Conservation (phyloP, 768 basidiomycete genomes). For the Cystofilobasidium macerans region DNA sequence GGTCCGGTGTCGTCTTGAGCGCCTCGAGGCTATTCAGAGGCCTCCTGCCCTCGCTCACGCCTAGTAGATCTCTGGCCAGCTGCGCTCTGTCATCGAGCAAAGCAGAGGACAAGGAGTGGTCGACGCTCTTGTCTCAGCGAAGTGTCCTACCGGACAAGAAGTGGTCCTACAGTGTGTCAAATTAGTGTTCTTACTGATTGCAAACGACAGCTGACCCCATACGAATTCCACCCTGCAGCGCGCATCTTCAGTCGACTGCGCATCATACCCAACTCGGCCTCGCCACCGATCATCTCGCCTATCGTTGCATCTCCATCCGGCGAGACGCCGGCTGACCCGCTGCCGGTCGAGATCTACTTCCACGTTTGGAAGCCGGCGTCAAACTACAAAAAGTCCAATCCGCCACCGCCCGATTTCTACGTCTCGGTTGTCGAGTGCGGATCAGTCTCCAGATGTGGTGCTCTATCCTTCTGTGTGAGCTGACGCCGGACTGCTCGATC, state of each 20-base stretch:
- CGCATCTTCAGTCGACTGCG: constrained; percentile 13
- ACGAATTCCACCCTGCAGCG: background rate
- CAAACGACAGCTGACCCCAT: background rate
- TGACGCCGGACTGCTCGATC: background rate
- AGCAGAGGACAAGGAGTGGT: background rate
- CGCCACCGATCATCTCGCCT: background rate
- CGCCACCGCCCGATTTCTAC: constrained; percentile 5
- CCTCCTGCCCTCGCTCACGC: no score
- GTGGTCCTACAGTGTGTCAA: background rate
- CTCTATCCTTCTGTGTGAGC: background rate
- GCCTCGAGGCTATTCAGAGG: background rate
- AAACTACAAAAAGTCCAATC: constrained; percentile 17
- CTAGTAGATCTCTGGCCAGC: no score
- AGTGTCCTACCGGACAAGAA: background rate
- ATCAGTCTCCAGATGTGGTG: background rate
- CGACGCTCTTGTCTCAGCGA: constrained; percentile 10
- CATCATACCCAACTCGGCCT: constrained; percentile 6
- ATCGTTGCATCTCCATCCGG: no score
- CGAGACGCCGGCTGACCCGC: background rate
- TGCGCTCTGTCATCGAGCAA: background rate
- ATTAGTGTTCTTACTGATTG: background rate
- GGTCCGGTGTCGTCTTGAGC: background rate
- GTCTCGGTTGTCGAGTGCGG: constrained; percentile 4
- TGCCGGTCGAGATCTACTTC: constrained; percentile 22
- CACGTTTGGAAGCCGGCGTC: constrained; percentile 22